A percentile compares a stretch with the other conserved stretches of the same genome.
phyloP scores from a whole-genome alignment of 1,284 basidiomycete genomes.

The Paramarasmius palmivorus region DNA sequence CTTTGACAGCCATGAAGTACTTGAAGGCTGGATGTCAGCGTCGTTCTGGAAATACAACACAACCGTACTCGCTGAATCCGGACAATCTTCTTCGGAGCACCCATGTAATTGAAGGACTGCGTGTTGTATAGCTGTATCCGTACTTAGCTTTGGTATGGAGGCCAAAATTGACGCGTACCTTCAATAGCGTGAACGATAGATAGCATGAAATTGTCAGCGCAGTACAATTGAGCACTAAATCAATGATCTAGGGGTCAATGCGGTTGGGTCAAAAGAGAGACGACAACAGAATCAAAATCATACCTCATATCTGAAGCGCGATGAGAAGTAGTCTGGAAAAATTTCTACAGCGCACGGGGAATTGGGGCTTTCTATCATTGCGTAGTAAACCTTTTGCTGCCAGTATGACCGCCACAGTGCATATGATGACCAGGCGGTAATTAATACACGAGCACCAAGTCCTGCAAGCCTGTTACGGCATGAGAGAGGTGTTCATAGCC shows the following conservation, averaged over 20 bases:
- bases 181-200: slow-evolving; percentile 48
- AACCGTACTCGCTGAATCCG: slow-evolving; percentile 51
- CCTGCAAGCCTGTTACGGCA: slow-evolving; percentile 41
- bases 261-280: not conserved
- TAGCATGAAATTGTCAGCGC: slow-evolving; percentile 42
- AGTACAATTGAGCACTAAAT: slow-evolving; percentile 45
- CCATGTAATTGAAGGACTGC: slow-evolving; percentile 53
- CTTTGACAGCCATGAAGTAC: slow-evolving; percentile 57
- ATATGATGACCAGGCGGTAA: slow-evolving; percentile 53
- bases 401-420: slow-evolving; percentile 45
- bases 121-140: slow-evolving; percentile 41
- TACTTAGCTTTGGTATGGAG: slow-evolving; percentile 6
- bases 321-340: slow-evolving; percentile 44
- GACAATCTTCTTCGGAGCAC: slow-evolving; percentile 49
- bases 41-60: too few species aligned
- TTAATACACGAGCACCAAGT: slow-evolving; percentile 44
- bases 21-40: slow-evolving; percentile 17
- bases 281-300: slow-evolving; percentile 7
- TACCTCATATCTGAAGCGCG: slow-evolving; percentile 44
- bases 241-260: slow-evolving; percentile 41
- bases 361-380: slow-evolving; percentile 37
- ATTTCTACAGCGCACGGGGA: slow-evolving; percentile 51
- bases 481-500: not conserved
- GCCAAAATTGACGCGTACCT: slow-evolving; percentile 28
- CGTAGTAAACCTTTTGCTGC: slow-evolving; percentile 33